Evolutionary conservation across 106 monocot genomes (phyloP), one percentile per base, ranked within the genome.

Genomic region (Amphibolis antarctica): DNA sequence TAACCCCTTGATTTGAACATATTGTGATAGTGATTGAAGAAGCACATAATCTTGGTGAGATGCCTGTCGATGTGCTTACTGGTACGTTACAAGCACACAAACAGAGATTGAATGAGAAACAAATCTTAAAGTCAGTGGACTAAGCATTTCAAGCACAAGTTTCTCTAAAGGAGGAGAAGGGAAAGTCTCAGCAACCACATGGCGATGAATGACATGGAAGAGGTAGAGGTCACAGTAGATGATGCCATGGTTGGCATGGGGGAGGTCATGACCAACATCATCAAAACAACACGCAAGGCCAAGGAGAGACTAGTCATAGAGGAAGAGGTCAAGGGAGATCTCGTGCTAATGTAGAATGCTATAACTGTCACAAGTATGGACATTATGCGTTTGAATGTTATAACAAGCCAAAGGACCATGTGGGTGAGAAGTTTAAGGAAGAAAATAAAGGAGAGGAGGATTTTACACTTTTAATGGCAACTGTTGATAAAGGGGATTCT

Each of bases 81-180:
- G 44, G 75, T 17, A 62, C 63, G 0, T 30, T 76, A 9, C 30
- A 44, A 25, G 25, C 69, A 10, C 46, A 69, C 68, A 61, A 69
- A 30, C 54, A 31, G 29, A 63, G 75, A 24, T 28, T 58, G 10
- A 42, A 44, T 0, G 23, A 0, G 36, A 36, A 4, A 36, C 36
- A 36, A 36, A 36, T 36, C 36, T 36, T 7, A 36, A 36, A 36
- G 36, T 7, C 36, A 36, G 36, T 36, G 36, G 36, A 36, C 36
- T 7, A 36, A 7, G 36, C 36, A 2, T 36, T 36, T 36, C 36
- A 36, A 36, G 36, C 36, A 36, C 36, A 36, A 36, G 36, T 36
- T 36, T 14, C 50, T 29, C 13, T 10, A 12, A 17, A 15, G 36
- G 17, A 63, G 51, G 22, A 9, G 10, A n/a, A 5, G 9, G 12